Conservation (phyloP, 2,329 filamentous ascomycete species). For the Sordariomycetes sp. region DNA sequence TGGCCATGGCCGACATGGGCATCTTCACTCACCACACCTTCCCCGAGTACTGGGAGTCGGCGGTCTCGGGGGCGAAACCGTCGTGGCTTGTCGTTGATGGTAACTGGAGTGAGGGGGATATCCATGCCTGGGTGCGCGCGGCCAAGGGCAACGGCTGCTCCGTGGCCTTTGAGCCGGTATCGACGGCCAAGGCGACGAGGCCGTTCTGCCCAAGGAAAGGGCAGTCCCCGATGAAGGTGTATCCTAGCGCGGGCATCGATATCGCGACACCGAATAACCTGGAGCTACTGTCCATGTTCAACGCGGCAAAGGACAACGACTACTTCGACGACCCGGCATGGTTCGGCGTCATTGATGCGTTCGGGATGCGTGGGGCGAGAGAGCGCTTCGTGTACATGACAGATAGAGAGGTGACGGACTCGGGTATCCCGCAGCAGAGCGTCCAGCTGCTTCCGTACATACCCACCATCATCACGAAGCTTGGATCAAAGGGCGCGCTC, state of each 20-base stretch:
- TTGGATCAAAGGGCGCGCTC: slow-evolving; percentile 66
- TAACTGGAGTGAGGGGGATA: slow-evolving; percentile 64
- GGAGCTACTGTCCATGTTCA: slow-evolving; percentile 73
- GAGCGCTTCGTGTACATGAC: slow-evolving; percentile 64
- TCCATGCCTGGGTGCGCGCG: slow-evolving; percentile 57
- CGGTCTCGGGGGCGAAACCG: slow-evolving; percentile 46
- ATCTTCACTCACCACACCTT: slow-evolving; percentile 57
- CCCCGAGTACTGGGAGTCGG: slow-evolving; percentile 47
- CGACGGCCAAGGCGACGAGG: slow-evolving; percentile 62
- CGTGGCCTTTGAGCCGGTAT: slow-evolving; percentile 84
- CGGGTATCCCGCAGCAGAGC: slow-evolving; percentile 72
- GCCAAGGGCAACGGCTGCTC: slow-evolving; percentile 44
- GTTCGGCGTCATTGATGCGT: slow-evolving; percentile 70
- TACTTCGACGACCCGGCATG: slow-evolving; percentile 62
- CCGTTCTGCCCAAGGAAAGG: slow-evolving; percentile 44
- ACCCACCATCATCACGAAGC: slow-evolving; percentile 73
- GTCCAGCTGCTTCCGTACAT: slow-evolving; percentile 84
- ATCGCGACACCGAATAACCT: slow-evolving; percentile 74
- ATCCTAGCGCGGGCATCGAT: slow-evolving; percentile 53
- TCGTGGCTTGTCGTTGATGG: slow-evolving; percentile 76
- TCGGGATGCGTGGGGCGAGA: slow-evolving; percentile 56
- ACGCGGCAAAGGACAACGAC: slow-evolving; percentile 52
- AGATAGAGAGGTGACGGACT: slow-evolving; percentile 56
- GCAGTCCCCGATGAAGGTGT: slow-evolving; percentile 34
- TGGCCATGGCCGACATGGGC: slow-evolving; percentile 93